These are phyloP conservation scores for Noccaea bulbosa DNA, from an alignment of 345 rosid genomes.

Conservation along the genomic window DNA sequence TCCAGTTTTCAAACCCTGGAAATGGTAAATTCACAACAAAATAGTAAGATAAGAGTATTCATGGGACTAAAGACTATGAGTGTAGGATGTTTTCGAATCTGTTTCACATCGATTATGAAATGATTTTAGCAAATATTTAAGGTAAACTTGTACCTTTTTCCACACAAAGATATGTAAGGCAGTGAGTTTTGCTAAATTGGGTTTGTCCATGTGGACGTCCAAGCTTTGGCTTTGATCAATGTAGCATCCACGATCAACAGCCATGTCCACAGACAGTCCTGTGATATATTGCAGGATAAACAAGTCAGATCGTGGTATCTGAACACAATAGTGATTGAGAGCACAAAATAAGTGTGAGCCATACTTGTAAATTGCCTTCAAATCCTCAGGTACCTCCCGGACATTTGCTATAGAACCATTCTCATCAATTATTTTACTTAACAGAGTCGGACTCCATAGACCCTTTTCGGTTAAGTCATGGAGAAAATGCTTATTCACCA, in stretches of 20 bases:
- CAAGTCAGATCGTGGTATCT: too few species aligned
- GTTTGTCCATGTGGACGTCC: slow-evolving; percentile 87
- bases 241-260: slow-evolving; percentile 84
- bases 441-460: slow-evolving; percentile 72
- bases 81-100: too few species aligned
- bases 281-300: too few species aligned
- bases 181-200: slow-evolving; percentile 76
- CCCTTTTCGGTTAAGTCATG: slow-evolving; percentile 89
- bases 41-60: too few species aligned
- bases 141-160: slow-evolving; percentile 59
- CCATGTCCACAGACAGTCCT: slow-evolving; percentile 84
- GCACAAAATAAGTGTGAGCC: neutral
- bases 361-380: slow-evolving; percentile 78
- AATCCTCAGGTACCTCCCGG: slow-evolving; percentile 66
- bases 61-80: too few species aligned
- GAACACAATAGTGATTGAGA: too few species aligned
- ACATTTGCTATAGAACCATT: slow-evolving; percentile 79
- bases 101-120: too few species aligned
- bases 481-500: slow-evolving; percentile 95
- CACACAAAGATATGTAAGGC: slow-evolving; percentile 81
- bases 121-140: too few species aligned
- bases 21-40: too few species aligned
- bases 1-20: too few species aligned
- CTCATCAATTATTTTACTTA: slow-evolving; percentile 72
- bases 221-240: slow-evolving; percentile 95